Evolutionary conservation across 2,329 filamentous ascomycete species (phyloP).

Genomic region (Onygena corvina): DNA sequence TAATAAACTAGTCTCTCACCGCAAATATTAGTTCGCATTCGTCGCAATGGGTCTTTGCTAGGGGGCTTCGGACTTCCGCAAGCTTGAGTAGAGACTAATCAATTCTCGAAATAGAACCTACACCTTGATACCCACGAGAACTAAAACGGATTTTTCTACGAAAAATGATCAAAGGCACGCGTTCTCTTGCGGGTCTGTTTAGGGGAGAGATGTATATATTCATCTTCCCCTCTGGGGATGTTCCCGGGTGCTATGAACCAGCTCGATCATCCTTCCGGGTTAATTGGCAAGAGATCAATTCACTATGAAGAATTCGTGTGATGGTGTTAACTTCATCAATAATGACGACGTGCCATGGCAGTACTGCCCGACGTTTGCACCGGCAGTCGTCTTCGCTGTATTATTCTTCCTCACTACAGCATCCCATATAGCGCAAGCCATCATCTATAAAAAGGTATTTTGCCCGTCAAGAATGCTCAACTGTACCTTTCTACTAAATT

Average conservation of each 20-base stretch:
- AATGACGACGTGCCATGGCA: constrained; percentile 12
- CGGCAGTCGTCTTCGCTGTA: constrained; percentile 13
- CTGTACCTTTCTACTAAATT: neutral
- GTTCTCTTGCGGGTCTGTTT: neutral
- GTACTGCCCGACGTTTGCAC: constrained; percentile 15
- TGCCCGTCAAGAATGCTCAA: neutral
- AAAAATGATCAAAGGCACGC: neutral
- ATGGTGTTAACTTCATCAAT: constrained; percentile 10
- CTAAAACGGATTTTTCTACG: neutral
- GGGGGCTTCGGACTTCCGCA: neutral
- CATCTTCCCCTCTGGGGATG: neutral
- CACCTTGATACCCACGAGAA: neutral
- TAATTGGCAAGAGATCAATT: neutral
- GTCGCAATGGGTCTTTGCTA: neutral
- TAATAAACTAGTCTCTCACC: neutral
- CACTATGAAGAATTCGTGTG: constrained; percentile 6
- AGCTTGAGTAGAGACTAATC: neutral
- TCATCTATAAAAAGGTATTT: constrained; percentile 13
- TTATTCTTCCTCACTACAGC: constrained; percentile 11
- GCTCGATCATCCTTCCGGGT: neutral
- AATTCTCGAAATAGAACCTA: neutral
- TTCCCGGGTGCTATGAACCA: neutral
- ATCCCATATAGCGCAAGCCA: constrained; percentile 12
- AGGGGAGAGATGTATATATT: neutral
- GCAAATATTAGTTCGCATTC: neutral